These are phyloP conservation scores for Insectozyma bohioensis DNA, from an alignment of 1,139 yeast species.

Conservation along the genomic window DNA sequence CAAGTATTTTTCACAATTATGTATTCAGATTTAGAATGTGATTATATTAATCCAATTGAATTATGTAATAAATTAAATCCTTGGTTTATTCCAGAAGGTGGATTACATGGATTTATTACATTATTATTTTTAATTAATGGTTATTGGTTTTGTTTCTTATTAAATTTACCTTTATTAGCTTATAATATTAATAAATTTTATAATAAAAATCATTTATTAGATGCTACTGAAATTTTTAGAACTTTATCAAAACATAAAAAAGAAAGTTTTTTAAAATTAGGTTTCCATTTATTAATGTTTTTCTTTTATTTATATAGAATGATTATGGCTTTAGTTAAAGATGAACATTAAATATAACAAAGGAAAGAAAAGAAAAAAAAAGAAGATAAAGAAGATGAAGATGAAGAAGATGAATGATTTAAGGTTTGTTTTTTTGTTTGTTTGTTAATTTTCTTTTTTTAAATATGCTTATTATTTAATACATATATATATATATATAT, in stretches of 20 bases:
- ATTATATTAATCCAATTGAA: constrained; percentile 95
- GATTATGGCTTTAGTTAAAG: constrained; percentile 91
- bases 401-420: no score
- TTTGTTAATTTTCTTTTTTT: no score
- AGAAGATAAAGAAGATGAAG: no score
- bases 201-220: constrained; percentile 82
- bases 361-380: no score
- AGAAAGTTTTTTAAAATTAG: constrained; percentile 87
- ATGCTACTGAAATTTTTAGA: constrained; percentile 97
- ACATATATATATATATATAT: no score
- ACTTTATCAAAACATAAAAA: constrained; percentile 91
- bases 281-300: constrained; percentile 87
- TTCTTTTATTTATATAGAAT: constrained; percentile 94
- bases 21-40: constrained; percentile 93
- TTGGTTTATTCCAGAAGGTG: constrained; percentile 90
- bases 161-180: constrained; percentile 84
- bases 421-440: no score
- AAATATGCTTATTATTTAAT: no score
- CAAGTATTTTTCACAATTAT: constrained; percentile 92
- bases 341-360: constrained; percentile 42
- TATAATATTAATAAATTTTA: constrained; percentile 73
- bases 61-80: constrained; percentile 90
- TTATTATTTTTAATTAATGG: constrained; percentile 79
- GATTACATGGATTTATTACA: constrained; percentile 73
- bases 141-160: constrained; percentile 86